Percentiles rank a stretch among this genome's conserved stretches.
phyloP scores from a whole-genome alignment of 2,329 filamentous ascomycete species.

The Emydomyces testavorans region DNA sequence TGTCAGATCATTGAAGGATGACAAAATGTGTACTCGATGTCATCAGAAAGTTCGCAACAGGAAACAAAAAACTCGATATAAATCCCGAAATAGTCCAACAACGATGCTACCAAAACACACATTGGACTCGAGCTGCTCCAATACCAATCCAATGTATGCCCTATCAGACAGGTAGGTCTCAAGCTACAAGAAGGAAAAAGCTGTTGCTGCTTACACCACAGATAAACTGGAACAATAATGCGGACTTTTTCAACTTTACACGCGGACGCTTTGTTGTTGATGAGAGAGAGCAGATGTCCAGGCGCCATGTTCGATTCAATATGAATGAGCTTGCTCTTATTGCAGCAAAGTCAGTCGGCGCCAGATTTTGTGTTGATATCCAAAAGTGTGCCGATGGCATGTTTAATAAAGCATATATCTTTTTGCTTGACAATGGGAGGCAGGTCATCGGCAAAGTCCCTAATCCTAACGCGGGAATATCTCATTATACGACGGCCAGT shows the following conservation, averaged over 20 bases:
- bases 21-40: too few species aligned
- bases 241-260: constrained; percentile 24
- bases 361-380: constrained; percentile 14
- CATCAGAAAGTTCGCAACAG: too few species aligned
- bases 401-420: constrained; percentile 26
- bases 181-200: too few species aligned
- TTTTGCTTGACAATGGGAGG: constrained; percentile 18
- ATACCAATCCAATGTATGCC: too few species aligned
- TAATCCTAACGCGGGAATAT: constrained; percentile 14
- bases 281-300: constrained; percentile 2
- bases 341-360: constrained; percentile 4
- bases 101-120: too few species aligned
- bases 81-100: too few species aligned
- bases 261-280: constrained; percentile 22
- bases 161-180: too few species aligned
- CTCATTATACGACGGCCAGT: neutral
- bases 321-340: constrained; percentile 3
- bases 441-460: constrained; percentile 17
- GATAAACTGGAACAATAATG: constrained; percentile 20
- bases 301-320: constrained; percentile 10
- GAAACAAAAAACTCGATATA: too few species aligned
- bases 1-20: too few species aligned
- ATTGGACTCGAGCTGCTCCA: too few species aligned
- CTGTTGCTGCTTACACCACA: too few species aligned
- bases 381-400: constrained; percentile 17